Conservation (phyloP, 2,329 filamentous ascomycete genomes). For the Beauveria sp. region DNA sequence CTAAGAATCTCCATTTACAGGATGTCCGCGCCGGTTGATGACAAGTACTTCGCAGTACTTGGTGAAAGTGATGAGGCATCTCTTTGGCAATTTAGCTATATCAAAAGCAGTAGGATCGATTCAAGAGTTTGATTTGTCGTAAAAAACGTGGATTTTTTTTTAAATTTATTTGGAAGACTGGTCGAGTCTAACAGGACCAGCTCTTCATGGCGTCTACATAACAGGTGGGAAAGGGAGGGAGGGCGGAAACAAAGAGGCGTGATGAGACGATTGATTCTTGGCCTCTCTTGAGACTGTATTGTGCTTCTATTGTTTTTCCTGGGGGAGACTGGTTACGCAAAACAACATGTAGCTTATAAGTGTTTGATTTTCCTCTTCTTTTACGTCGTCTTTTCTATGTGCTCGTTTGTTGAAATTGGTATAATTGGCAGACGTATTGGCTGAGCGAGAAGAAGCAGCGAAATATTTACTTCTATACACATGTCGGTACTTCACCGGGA, state of each 20-base stretch:
- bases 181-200: not conserved
- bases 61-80: not conserved
- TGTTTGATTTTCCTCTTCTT: not conserved
- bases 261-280: not conserved
- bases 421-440: no score
- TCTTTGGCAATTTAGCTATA: not conserved
- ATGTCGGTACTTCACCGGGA: no score
- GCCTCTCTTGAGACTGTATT: not conserved
- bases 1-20: constrained; percentile 31
- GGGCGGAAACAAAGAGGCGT: not conserved
- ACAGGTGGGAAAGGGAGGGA: constrained; percentile 3
- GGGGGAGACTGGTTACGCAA: not conserved
- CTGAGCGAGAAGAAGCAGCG: no score
- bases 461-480: no score
- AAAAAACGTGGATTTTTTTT: constrained; percentile 8
- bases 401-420: not conserved
- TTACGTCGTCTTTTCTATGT: no score
- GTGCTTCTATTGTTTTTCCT: not conserved
- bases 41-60: not conserved
- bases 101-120: not conserved
- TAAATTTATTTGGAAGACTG: constrained; percentile 15
- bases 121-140: not conserved
- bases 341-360: not conserved
- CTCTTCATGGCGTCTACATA: constrained; percentile 9
- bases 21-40: constrained; percentile 26